Base-by-base conservation (phyloP, 805 yeast genomes). In the Zygotorulaspora sp. region DNA sequence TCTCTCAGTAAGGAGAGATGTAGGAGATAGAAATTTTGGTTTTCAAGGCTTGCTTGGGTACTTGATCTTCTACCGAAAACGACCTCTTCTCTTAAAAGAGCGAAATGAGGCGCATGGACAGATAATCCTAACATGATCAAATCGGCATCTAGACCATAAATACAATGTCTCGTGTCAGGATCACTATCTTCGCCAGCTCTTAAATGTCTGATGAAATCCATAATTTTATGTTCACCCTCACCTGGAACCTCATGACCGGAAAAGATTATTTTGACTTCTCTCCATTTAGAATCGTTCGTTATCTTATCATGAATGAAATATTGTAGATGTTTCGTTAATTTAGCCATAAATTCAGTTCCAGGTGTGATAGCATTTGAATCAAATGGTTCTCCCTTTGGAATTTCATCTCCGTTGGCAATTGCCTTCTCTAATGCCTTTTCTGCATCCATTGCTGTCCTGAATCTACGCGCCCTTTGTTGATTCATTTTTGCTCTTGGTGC, bases 401-500 rank as follows among this genome's bases (percentile, higher is more conserved):
- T 67, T 31, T 76, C 84, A 22, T 73, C 74, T 2, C 96, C 96
- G 14, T 74, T 70, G 21, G 72, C 74, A 28, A 81, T 67, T 4
- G 96, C 96, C 58, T 84, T 82, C 41, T 73, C 71, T 56, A 83
- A 57, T 35, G 79, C 80, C 48, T 77, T 78, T 58, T 90, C 95
- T 1, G 96, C 96, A 56, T 90, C 97, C 52, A 79, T 73, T 1
- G 96, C 97, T 20, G 96, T 80, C 63, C 96, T 73, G 63, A 90
- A 90, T 66, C 98, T 78, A 71, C 98, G 80, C 0, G 96, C 79
- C 65, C 98, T 77, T 64, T 90, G 98, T 64, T 90, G 97, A 60
- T 90, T 90, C 96, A 90, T 89, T 58, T 90, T 90, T 8, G 98
- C 98, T 60, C 98, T 72, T 28, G 98, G 98, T 0, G 98, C 98